Evolutionary conservation across 495 filamentous ascomycete species (phyloP), one percentile per base, ranked within the genome.

Genomic region (Astrothelium subdiscretum): DNA sequence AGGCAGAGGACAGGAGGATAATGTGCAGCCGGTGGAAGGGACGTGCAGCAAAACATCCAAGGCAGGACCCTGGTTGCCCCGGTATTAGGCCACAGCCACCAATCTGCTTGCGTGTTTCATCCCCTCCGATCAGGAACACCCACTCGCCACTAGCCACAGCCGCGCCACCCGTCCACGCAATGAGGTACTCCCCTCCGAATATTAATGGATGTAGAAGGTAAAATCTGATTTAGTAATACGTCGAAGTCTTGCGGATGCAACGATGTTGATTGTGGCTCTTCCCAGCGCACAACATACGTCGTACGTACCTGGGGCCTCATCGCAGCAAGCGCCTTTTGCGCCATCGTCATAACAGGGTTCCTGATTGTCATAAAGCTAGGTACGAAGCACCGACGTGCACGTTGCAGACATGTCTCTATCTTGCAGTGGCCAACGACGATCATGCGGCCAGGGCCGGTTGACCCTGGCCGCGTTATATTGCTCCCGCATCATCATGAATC

Each of bases 91-190:
- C 35, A 38, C 35, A 15, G 35, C 8, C 35, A 15, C 24, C 6
- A 54, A 54, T 26, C 48, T 54, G 42, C n/a, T n/a, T n/a, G n/a
- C n/a, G n/a, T n/a, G 48, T 54, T 54, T 54, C 48, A 54, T 29
- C 48, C 48, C 48, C 5, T 54, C 48, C 24, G 22, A 54, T 26
- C 48, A 29, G 48, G 48, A 26, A 54, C 48, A 24, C 20, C 48
- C 48, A 24, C 48, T 20, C 48, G 29, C 4, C 11, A 26, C 48
- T 29, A 54, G 48, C 48, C 48, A 54, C 48, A 54, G 5, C 48
- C 15, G 22, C 12, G 48, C 48, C 48, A 54, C 48, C 26, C 3
- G 8, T 26, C 26, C 48, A 27, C 48, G 48, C 24, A 54, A 54
- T 54, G 26, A 27, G 15, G 15, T 24, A 27, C 48, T 54, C 48